Base-by-base conservation (phyloP, 225 moss, liverwort and hornwort genomes). In the Ulota crispa region DNA sequence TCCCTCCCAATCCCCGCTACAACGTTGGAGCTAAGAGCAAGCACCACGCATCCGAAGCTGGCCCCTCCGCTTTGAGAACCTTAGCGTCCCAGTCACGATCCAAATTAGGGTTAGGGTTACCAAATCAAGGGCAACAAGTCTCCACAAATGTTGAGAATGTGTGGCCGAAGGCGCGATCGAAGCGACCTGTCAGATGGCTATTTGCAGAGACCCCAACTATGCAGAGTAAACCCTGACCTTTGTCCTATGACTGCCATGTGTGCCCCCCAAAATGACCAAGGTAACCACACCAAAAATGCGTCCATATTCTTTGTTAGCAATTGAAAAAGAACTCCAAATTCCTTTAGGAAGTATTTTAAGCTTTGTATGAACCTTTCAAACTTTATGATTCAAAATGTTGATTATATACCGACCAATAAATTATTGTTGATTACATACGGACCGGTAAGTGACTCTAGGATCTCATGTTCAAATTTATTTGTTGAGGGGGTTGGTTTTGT, bases 191-290 rank as follows among this genome's bases (percentile, higher is more conserved):
- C 27, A 76, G 72, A 52, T 87, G 87, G 90, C 78, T 83, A 42
- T 87, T 83, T 79, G 85, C 68, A 24, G 88, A 90, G 76, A 59
- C 78, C 50, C 81, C 83, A n/a, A n/a, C n/a, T 3, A 3, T 75
- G 66, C 81, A 78, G 63, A 80, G 87, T 86, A 67, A 32, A 20
- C 6, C 69, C 42, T 31, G 23, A 36, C 27, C 55, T 7, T 23
- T 36, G 8, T 4, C 16, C 27, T 55, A n/a, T 57, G 57, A 57
- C n/a, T 57, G 57, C 57, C 24, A 26, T 5, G 26, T 26, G 60
- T 27, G 5, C 60, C 60, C 4, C 59, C 10, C 27, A 60, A 26
- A 8, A 26, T 57, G 50, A 50, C 9, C 3, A n/a, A 57, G 24
- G 57, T 57, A 57, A 24, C n/a, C 56, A 50, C 50, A 50, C 50